These are phyloP conservation scores for Rubroboletus pulcherrimus DNA, from an alignment of 768 basidiomycete genomes.

Conservation along the genomic window DNA sequence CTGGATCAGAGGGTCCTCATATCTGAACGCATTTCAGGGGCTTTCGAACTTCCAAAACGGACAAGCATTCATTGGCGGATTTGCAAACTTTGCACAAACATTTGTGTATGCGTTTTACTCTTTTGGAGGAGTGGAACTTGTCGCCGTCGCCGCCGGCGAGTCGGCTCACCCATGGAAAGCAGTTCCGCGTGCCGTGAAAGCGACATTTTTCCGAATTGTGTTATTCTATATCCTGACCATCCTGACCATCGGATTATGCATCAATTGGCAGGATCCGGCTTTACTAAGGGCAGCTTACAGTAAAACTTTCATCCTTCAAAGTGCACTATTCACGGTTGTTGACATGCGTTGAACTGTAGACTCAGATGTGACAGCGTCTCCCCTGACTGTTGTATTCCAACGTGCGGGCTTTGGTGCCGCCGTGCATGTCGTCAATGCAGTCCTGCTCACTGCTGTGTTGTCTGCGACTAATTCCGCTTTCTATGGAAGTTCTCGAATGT, in stretches of 20 bases:
- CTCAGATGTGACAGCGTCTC: slow-evolving; percentile 52
- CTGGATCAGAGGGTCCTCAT: background rate
- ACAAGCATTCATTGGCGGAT: slow-evolving; percentile 54
- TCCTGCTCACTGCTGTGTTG: slow-evolving; percentile 61
- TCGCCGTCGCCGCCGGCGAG: slow-evolving; percentile 71
- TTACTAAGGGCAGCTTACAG: slow-evolving; percentile 45
- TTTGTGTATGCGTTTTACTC: slow-evolving; percentile 73
- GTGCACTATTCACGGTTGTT: background rate
- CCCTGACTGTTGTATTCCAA: slow-evolving; percentile 60
- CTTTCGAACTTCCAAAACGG: slow-evolving; percentile 46
- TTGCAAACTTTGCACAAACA: slow-evolving; percentile 48
- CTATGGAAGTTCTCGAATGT: slow-evolving; percentile 61
- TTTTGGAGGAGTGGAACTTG: slow-evolving; percentile 65
- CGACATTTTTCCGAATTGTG: slow-evolving; percentile 63
- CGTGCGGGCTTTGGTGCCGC: slow-evolving; percentile 61
- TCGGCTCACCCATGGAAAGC: slow-evolving; percentile 58
- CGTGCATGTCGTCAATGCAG: slow-evolving; percentile 62
- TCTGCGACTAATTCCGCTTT: slow-evolving; percentile 66
- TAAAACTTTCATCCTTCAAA: slow-evolving; percentile 17
- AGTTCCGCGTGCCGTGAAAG: slow-evolving; percentile 62
- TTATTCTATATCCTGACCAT: slow-evolving; percentile 65
- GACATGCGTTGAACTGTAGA: slow-evolving; percentile 24
- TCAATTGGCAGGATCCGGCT: slow-evolving; percentile 55
- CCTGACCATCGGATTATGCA: slow-evolving; percentile 61
- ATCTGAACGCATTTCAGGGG: slow-evolving; percentile 36